Percentiles rank a stretch among this genome's conserved stretches.
Conservation (phyloP, 1,284 basidiomycete genomes). For the Heterobasidion parviporum region DNA sequence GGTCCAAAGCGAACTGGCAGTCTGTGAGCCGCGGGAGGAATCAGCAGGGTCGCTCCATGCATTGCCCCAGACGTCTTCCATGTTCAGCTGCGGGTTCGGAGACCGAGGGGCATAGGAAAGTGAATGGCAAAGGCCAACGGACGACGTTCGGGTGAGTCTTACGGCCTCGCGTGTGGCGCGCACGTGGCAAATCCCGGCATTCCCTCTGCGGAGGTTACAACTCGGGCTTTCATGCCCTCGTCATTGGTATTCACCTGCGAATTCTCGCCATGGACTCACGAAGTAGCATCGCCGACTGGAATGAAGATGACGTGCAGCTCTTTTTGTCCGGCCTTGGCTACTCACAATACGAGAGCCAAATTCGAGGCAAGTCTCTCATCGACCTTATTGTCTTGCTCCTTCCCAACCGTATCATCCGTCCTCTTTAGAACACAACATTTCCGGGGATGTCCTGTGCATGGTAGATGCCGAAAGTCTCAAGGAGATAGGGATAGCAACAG, state of each 20-base stretch:
- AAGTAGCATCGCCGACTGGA: constrained; percentile 65
- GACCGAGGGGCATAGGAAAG: neutral
- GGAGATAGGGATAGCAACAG: constrained; percentile 75
- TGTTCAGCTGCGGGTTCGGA: constrained; percentile 15
- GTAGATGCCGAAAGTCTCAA: constrained; percentile 79
- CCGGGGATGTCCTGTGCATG: constrained; percentile 79
- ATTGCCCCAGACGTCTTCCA: constrained; percentile 67
- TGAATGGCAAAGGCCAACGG: neutral
- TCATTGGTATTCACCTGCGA: constrained; percentile 8
- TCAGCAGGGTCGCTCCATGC: constrained; percentile 43
- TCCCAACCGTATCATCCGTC: neutral
- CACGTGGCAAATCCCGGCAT: neutral
- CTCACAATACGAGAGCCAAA: constrained; percentile 70
- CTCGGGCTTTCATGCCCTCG: neutral
- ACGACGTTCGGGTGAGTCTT: neutral
- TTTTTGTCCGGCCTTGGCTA: constrained; percentile 73
- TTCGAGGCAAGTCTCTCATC: constrained; percentile 43
- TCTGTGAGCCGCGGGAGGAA: constrained; percentile 11
- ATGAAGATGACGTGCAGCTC: constrained; percentile 70
- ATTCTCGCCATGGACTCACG: constrained; percentile 7
- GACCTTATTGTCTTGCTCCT: constrained; percentile 7
- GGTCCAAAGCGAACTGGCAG: constrained; percentile 8
- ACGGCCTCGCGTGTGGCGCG: neutral
- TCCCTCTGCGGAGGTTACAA: neutral
- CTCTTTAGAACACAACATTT: constrained; percentile 76